phyloP scores from a whole-genome alignment of 2,329 filamentous ascomycete genomes.

The Metarhizium robertsii region DNA sequence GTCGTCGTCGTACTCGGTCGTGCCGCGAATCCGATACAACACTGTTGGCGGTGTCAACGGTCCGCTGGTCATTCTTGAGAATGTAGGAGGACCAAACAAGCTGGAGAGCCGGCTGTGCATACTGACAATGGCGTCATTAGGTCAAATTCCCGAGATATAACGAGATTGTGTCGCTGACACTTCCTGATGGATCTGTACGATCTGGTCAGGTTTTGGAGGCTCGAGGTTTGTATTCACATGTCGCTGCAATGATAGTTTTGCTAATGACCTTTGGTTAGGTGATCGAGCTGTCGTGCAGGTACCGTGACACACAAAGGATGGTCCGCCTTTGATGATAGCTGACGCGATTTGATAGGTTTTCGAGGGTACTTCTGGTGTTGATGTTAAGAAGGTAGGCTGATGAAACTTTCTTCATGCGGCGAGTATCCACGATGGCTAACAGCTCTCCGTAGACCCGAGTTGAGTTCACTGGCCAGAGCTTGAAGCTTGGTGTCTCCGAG shows the following conservation, averaged over 20 bases:
- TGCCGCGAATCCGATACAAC: conserved; percentile 77
- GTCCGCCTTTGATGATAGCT: conserved; percentile 9
- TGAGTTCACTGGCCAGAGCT: conserved; percentile 90
- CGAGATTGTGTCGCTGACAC: conserved; percentile 92
- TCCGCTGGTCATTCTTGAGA: conserved; percentile 93
- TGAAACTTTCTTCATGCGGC: too few species aligned
- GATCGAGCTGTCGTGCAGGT: conserved; percentile 93
- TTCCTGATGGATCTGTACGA: conserved; percentile 88
- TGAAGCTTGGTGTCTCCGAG: conserved; percentile 98
- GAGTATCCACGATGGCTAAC: conserved; percentile 14
- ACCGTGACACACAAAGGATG: conserved; percentile 20
- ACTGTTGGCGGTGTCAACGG: conserved; percentile 97
- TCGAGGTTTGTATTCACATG: conserved; percentile 55
- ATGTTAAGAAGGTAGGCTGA: conserved; percentile 85
- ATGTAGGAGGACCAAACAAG: conserved; percentile 43
- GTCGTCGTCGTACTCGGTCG: conserved; percentile 50
- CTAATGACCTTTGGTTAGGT: conserved; percentile 40
- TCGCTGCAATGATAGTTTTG: not conserved
- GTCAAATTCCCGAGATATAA: conserved; percentile 98
- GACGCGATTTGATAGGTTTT: conserved; percentile 59
- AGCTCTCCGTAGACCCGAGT: conserved; percentile 66
- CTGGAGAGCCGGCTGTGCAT: not conserved
- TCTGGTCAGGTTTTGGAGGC: conserved; percentile 96
- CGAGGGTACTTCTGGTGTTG: conserved; percentile 92
- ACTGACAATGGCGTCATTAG: conserved; percentile 35